phyloP scores from a whole-genome alignment of 2,329 filamentous ascomycete genomes.

The Cladobotryum protrusum region DNA sequence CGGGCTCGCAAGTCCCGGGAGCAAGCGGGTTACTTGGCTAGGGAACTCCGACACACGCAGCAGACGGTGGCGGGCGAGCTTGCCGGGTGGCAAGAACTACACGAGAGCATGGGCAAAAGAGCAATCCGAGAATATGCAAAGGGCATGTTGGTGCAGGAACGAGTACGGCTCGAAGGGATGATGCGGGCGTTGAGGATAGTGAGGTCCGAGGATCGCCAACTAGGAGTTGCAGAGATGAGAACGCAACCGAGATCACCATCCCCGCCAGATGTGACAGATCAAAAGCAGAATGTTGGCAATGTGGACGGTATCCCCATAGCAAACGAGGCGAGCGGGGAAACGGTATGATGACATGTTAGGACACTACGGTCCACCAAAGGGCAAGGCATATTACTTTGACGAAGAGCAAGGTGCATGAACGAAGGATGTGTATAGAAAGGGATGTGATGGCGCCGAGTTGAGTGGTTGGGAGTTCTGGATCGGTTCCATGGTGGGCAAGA shows the following conservation, averaged over 20 bases:
- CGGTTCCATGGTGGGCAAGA: conserved; percentile 1
- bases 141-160: conserved; percentile 74
- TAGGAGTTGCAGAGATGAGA: neutral
- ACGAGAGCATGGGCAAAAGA: conserved; percentile 68
- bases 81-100: conserved; percentile 88
- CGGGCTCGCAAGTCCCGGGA: conserved; percentile 63
- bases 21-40: conserved; percentile 68
- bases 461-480: conserved; percentile 4
- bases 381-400: conserved; percentile 6
- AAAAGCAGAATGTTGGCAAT: conserved; percentile 4
- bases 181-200: conserved; percentile 67
- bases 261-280: neutral
- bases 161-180: conserved; percentile 72
- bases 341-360: neutral
- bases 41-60: conserved; percentile 85
- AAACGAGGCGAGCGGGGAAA: conserved; percentile 5
- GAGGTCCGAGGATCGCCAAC: conserved; percentile 18
- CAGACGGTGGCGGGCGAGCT: conserved; percentile 87
- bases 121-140: conserved; percentile 71
- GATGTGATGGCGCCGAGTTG: conserved; percentile 4
- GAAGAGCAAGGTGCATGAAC: conserved; percentile 4
- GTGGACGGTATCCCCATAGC: neutral
- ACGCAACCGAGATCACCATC: conserved; percentile 4
- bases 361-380: neutral
- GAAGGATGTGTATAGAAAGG: neutral